Conservation (phyloP, 139 green algal species). For the Tetraselmis striata region DNA sequence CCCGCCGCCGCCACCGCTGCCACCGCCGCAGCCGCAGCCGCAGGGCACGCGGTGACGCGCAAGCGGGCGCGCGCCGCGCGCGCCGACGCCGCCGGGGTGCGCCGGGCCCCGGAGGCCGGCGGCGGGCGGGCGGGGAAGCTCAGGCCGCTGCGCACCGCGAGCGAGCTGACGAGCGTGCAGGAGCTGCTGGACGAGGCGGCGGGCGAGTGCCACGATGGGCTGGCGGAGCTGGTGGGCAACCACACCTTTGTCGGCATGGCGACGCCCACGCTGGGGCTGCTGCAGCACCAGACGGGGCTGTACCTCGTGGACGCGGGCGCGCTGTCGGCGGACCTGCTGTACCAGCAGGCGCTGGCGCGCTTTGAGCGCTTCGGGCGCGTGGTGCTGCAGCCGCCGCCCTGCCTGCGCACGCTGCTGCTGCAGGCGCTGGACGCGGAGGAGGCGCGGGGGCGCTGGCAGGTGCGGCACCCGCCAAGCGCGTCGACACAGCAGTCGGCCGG, state of each 20-base stretch:
- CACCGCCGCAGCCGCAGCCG: not conserved
- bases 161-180: slow-evolving; percentile 20
- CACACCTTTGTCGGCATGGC: slow-evolving; percentile 78
- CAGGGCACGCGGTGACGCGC: slow-evolving; percentile 7
- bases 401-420: slow-evolving; percentile 46
- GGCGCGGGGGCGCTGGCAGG: slow-evolving; percentile 51
- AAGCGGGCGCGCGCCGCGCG: slow-evolving; percentile 7
- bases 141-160: slow-evolving; percentile 3
- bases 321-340: slow-evolving; percentile 74
- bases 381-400: slow-evolving; percentile 36
- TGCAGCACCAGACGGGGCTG: slow-evolving; percentile 82
- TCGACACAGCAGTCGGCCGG: not conserved
- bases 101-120: not conserved
- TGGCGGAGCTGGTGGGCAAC: slow-evolving; percentile 59
- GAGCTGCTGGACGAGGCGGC: slow-evolving; percentile 51
- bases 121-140: not conserved
- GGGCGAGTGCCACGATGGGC: slow-evolving; percentile 34
- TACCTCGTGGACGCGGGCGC: slow-evolving; percentile 67
- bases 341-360: slow-evolving; percentile 68
- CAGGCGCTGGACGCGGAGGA: slow-evolving; percentile 61
- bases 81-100: not conserved
- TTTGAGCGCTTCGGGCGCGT: slow-evolving; percentile 36
- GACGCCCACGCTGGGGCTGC: slow-evolving; percentile 38
- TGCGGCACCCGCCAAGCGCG: slow-evolving; percentile 8
- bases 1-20: not conserved